Evolutionary conservation across 1,284 basidiomycete species (phyloP).

Genomic region (Porphyrellus sp.): DNA sequence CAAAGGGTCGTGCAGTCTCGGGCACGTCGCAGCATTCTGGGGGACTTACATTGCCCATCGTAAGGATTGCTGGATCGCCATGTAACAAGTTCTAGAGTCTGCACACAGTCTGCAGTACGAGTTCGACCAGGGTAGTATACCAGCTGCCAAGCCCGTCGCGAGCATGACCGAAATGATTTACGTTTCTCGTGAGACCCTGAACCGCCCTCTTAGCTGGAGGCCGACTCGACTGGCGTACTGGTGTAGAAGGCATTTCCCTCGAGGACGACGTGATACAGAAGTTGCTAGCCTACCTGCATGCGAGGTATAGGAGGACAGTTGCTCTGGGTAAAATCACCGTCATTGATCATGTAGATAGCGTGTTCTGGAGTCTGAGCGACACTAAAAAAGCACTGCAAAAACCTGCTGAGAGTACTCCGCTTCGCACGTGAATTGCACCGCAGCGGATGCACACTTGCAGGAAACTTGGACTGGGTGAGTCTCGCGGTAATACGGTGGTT

Average conservation of each 20-base stretch:
- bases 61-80: slow-evolving; percentile 10
- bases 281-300: background rate
- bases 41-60: slow-evolving; percentile 9
- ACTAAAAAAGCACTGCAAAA: slow-evolving; percentile 5
- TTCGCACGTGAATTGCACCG: background rate
- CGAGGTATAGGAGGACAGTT: background rate
- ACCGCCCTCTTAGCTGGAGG: background rate
- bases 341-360: background rate
- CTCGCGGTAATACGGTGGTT: too few relatives aligned
- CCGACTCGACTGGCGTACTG: background rate
- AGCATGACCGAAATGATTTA: slow-evolving; percentile 33
- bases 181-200: slow-evolving; percentile 10
- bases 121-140: slow-evolving; percentile 31
- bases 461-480: too few relatives aligned
- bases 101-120: slow-evolving; percentile 30
- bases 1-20: slow-evolving; percentile 21
- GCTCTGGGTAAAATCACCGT: background rate
- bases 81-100: slow-evolving; percentile 24
- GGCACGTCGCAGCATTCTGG: slow-evolving; percentile 27
- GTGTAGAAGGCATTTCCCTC: background rate
- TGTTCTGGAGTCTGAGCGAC: background rate
- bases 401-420: background rate
- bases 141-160: slow-evolving; percentile 21
- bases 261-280: slow-evolving; percentile 12
- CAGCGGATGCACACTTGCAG: too few relatives aligned